Conservation (phyloP, 805 yeast genomes). For the Ogataea trehaloabstinens region DNA sequence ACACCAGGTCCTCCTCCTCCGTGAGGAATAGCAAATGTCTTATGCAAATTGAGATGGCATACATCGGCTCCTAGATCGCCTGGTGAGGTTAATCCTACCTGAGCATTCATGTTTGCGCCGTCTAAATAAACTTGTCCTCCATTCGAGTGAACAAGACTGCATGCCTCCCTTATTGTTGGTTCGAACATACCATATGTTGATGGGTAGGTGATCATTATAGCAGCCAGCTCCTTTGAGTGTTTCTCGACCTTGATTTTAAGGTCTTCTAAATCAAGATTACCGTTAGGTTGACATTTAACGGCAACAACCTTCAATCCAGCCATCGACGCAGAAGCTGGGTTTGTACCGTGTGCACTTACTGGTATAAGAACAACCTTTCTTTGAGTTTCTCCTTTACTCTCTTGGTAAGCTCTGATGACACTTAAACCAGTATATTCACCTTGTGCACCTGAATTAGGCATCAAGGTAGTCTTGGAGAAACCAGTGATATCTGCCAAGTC, state of each 20-base stretch:
- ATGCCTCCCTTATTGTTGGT: slow-evolving; percentile 82
- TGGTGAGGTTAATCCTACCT: slow-evolving; percentile 95
- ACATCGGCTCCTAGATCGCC: slow-evolving; percentile 98
- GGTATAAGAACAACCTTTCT: slow-evolving; percentile 93
- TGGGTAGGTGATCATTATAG: slow-evolving; percentile 96
- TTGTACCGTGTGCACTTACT: slow-evolving; percentile 97
- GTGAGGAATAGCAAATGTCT: slow-evolving; percentile 96
- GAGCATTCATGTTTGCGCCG: slow-evolving; percentile 99
- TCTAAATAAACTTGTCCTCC: slow-evolving; percentile 98
- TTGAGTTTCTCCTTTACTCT: slow-evolving; percentile 63
- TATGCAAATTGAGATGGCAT: slow-evolving; percentile 94
- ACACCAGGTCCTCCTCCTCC: slow-evolving; percentile 99
- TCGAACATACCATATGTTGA: slow-evolving; percentile 96
- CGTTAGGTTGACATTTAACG: slow-evolving; percentile 80
- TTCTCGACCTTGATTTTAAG: slow-evolving; percentile 68
- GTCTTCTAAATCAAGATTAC: slow-evolving; percentile 82
- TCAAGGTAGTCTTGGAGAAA: slow-evolving; percentile 82
- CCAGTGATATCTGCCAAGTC: slow-evolving; percentile 94
- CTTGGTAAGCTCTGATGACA: slow-evolving; percentile 76
- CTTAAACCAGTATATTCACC: slow-evolving; percentile 96
- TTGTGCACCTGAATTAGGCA: slow-evolving; percentile 98
- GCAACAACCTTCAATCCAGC: slow-evolving; percentile 92
- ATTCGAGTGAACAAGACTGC: slow-evolving; percentile 74
- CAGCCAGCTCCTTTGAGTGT: slow-evolving; percentile 71
- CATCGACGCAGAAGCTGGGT: slow-evolving; percentile 98